Conservation (phyloP, 2,329 filamentous ascomycete genomes). For the Dactylellina parvicollis region DNA sequence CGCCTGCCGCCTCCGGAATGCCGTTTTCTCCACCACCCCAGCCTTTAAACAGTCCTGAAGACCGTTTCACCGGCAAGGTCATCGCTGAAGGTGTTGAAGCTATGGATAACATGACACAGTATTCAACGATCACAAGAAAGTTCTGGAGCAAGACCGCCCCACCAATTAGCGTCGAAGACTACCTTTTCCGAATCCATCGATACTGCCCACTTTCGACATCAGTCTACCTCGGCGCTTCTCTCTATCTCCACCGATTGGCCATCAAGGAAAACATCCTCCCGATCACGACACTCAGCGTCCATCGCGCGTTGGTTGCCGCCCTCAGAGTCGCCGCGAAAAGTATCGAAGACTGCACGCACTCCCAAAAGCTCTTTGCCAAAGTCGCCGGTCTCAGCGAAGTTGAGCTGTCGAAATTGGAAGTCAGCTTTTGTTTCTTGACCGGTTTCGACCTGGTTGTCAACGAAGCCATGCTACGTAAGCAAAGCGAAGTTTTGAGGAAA, state of each 20-base stretch:
- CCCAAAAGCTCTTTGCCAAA: constrained; percentile 81
- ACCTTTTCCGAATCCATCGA: constrained; percentile 79
- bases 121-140: constrained; percentile 85
- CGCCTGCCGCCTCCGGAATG: constrained; percentile 51
- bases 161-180: constrained; percentile 82
- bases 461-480: constrained; percentile 67
- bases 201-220: constrained; percentile 94
- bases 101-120: constrained; percentile 73
- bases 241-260: constrained; percentile 85
- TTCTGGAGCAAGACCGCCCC: constrained; percentile 92
- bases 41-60: constrained; percentile 55
- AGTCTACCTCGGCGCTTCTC: constrained; percentile 87
- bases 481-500: constrained; percentile 63
- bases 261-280: constrained; percentile 80
- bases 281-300: constrained; percentile 83
- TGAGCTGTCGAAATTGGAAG: constrained; percentile 85
- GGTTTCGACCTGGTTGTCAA: constrained; percentile 80
- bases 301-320: constrained; percentile 84
- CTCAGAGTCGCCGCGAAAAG: constrained; percentile 92
- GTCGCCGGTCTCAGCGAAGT: constrained; percentile 86
- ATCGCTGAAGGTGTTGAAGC: constrained; percentile 77
- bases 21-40: constrained; percentile 43
- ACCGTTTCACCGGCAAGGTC: constrained; percentile 68
- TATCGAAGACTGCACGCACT: constrained; percentile 89
- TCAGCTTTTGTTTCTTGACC: constrained; percentile 87